These are phyloP conservation scores for Ogataea zsoltii DNA, from an alignment of 805 yeast species.

Conservation along the genomic window DNA sequence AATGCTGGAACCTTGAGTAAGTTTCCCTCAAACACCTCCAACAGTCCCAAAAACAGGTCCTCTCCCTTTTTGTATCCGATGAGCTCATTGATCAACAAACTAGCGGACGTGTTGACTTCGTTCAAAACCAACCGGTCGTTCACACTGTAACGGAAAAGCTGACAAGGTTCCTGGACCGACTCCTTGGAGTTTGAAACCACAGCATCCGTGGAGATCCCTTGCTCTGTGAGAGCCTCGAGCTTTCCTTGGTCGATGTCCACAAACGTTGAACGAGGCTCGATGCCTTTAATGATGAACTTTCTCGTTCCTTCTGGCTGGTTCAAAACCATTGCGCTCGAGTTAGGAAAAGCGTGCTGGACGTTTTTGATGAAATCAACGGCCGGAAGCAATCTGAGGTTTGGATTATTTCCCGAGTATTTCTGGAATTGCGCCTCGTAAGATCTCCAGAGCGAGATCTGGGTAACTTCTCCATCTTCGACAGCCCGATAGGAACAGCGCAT, in stretches of 20 bases:
- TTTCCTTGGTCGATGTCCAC: constrained; percentile 51
- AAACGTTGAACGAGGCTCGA: constrained; percentile 75
- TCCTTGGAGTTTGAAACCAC: constrained; percentile 18
- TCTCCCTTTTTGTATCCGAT: constrained; percentile 34
- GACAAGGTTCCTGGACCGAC: constrained; percentile 32
- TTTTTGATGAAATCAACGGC: constrained; percentile 97
- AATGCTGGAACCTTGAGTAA: constrained; percentile 38
- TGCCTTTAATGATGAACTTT: constrained; percentile 90
- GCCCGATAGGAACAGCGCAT: constrained; percentile 89
- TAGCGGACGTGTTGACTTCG: constrained; percentile 42
- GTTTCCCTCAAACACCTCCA: constrained; percentile 33
- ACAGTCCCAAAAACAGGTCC: constrained; percentile 34
- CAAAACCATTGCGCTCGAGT: constrained; percentile 92
- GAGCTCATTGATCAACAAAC: constrained; percentile 38
- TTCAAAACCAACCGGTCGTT: constrained; percentile 36
- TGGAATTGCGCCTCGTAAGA: constrained; percentile 88
- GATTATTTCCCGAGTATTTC: constrained; percentile 48
- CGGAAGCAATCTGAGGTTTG: constrained; percentile 62
- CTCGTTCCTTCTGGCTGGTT: constrained; percentile 62
- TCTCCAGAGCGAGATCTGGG: constrained; percentile 95
- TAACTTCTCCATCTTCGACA: constrained; percentile 75
- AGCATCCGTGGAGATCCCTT: constrained; percentile 8
- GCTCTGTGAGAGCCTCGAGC: constrained; percentile 37
- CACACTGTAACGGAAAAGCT: constrained; percentile 33
- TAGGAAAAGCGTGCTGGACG: constrained; percentile 84